phyloP scores from a whole-genome alignment of 2,329 filamentous ascomycete species.

The Fusarium sp. region DNA sequence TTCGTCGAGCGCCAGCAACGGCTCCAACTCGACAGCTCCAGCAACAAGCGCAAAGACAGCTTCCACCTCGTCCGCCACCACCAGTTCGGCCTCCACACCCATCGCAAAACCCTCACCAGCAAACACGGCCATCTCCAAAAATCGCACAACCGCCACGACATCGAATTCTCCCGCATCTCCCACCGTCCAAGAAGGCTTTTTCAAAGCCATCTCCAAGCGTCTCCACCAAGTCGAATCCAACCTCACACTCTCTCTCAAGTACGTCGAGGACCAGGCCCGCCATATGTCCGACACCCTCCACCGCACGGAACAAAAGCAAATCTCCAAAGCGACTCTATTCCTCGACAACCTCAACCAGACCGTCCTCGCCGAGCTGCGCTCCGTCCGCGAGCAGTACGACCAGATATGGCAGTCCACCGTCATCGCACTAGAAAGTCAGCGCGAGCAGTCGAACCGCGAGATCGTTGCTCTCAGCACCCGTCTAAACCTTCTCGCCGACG shows the following conservation, averaged over 20 bases:
- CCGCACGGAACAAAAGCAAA: slow-evolving; percentile 87
- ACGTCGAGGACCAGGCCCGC: slow-evolving; percentile 95
- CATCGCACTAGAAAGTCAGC: slow-evolving; percentile 88
- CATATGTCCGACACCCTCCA: slow-evolving; percentile 88
- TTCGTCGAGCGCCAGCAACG: slow-evolving; percentile 16
- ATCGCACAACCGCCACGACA: slow-evolving; percentile 43
- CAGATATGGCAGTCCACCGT: slow-evolving; percentile 97
- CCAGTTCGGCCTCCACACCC: slow-evolving; percentile 1
- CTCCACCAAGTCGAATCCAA: slow-evolving; percentile 92
- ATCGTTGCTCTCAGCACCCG: slow-evolving; percentile 83
- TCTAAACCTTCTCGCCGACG: slow-evolving; percentile 91
- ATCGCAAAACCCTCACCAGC: slow-evolving; percentile 27
- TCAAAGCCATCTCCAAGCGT: slow-evolving; percentile 95
- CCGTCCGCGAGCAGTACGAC: slow-evolving; percentile 87
- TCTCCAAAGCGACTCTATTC: slow-evolving; percentile 84
- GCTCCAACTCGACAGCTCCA: slow-evolving; percentile 16
- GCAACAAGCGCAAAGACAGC: slow-evolving; percentile 22
- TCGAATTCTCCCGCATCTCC: slow-evolving; percentile 61
- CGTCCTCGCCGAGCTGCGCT: slow-evolving; percentile 82
- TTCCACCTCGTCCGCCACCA: slow-evolving; percentile 15
- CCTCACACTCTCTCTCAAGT: slow-evolving; percentile 90
- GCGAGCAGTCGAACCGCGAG: slow-evolving; percentile 84
- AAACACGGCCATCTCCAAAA: slow-evolving; percentile 36
- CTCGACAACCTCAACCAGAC: slow-evolving; percentile 88
- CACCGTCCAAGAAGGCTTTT: slow-evolving; percentile 96